These are phyloP conservation scores for Auxenochlorella protothecoides DNA, from an alignment of 139 green algal species.

Conservation along the genomic window DNA sequence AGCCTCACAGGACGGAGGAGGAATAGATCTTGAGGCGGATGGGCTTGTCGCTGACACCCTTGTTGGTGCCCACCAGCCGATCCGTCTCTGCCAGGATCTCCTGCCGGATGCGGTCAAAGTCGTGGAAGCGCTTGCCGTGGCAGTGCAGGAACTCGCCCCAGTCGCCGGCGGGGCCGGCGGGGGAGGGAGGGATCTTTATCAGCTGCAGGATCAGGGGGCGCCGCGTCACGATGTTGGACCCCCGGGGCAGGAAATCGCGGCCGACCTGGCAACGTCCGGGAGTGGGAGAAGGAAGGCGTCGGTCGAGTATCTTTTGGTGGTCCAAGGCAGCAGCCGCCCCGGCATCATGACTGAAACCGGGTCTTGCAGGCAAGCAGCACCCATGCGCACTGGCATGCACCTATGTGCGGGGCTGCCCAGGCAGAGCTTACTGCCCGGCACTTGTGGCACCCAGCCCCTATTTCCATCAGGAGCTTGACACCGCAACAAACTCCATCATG, in stretches of 20 bases:
- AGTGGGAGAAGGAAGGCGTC: not conserved
- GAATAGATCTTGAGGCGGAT: constrained; percentile 91
- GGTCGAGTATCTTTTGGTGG: no score
- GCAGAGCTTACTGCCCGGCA: no score
- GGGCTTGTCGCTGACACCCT: constrained; percentile 88
- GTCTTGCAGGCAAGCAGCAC: no score
- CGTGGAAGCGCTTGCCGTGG: constrained; percentile 66
- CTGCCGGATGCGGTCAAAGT: constrained; percentile 78
- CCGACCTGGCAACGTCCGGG: constrained; percentile 55
- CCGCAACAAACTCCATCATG: no score
- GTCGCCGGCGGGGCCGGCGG: constrained; percentile 38
- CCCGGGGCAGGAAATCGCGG: constrained; percentile 85
- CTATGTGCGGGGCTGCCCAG: no score
- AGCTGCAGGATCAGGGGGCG: constrained; percentile 85
- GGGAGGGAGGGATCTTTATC: constrained; percentile 34
- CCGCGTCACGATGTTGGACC: constrained; percentile 84
- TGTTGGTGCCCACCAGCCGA: constrained; percentile 70
- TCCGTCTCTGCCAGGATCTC: constrained; percentile 94
- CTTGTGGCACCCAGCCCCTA: no score
- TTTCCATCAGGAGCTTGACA: no score
- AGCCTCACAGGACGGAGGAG: constrained; percentile 76
- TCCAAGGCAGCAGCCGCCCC: no score
- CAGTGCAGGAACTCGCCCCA: constrained; percentile 95
- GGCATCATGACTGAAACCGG: no score
- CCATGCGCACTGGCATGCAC: no score